phyloP scores from a whole-genome alignment of 805 yeast species.

The Candida tammaniensis region DNA sequence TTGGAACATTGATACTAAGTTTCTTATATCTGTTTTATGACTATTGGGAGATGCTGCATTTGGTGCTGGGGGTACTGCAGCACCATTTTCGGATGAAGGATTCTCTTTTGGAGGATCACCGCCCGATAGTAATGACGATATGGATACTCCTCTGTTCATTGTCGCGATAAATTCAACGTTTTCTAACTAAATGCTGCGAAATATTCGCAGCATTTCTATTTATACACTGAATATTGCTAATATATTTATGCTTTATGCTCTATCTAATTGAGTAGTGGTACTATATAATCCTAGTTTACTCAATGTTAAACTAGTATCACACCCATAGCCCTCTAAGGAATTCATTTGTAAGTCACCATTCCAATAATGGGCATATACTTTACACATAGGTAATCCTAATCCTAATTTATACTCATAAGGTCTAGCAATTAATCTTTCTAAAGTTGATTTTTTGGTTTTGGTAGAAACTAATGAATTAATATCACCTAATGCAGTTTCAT shows the following conservation, averaged over 20 bases:
- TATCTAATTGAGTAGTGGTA: slow-evolving; percentile 65
- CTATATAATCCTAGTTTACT: slow-evolving; percentile 73
- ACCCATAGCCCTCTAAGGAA: slow-evolving; percentile 87
- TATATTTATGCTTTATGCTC: slow-evolving; percentile 42
- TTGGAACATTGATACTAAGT: slow-evolving; percentile 30
- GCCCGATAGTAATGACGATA: slow-evolving; percentile 29
- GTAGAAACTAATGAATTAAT: slow-evolving; percentile 17
- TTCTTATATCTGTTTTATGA: slow-evolving; percentile 4
- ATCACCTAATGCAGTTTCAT: slow-evolving; percentile 38
- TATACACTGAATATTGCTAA: no score
- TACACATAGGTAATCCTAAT: slow-evolving; percentile 87
- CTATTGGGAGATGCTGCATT: neutral
- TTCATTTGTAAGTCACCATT: slow-evolving; percentile 84
- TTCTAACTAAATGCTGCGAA: no score
- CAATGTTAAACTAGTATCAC: slow-evolving; percentile 78
- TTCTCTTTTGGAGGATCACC: no score
- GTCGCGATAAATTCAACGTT: no score
- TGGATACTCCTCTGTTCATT: slow-evolving; percentile 34
- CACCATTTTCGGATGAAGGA: slow-evolving; percentile 4
- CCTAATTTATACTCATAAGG: slow-evolving; percentile 78
- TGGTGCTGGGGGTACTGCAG: no score
- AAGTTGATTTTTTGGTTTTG: slow-evolving; percentile 46
- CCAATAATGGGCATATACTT: slow-evolving; percentile 95
- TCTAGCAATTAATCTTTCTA: slow-evolving; percentile 64
- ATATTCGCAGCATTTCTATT: no score